Evolutionary conservation across 176 grass and related monocot species (phyloP).

Genomic region (Rhynchospora pubera): DNA sequence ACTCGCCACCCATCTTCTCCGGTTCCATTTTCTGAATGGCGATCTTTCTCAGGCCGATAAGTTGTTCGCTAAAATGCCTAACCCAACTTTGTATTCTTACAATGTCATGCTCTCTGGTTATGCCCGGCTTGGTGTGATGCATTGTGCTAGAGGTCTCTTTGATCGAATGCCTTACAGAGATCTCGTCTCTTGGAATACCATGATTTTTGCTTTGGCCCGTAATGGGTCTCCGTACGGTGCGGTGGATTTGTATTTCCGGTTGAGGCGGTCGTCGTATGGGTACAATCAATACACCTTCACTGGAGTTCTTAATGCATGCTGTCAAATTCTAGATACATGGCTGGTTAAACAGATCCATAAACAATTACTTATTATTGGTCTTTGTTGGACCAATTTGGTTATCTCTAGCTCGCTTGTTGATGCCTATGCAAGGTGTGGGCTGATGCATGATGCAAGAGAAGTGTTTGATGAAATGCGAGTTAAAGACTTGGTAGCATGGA

Average conservation of each 20-base stretch:
- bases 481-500: conserved; percentile 43
- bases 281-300: conserved; percentile 49
- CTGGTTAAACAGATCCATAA: conserved; percentile 45
- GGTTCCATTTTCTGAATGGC: conserved; percentile 39
- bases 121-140: conserved; percentile 28
- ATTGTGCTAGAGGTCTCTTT: conserved; percentile 26
- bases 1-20: conserved; percentile 45
- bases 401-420: conserved; percentile 49
- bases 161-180: conserved; percentile 36
- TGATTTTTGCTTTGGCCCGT: conserved; percentile 38
- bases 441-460: conserved; percentile 31
- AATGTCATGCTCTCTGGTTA: conserved; percentile 71
- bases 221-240: conserved; percentile 20
- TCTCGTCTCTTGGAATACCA: conserved; percentile 40
- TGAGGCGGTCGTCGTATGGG: conserved; percentile 41
- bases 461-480: conserved; percentile 47
- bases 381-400: conserved; percentile 33
- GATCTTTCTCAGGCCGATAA: conserved; percentile 39
- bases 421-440: conserved; percentile 44
- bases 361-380: conserved; percentile 41
- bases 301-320: conserved; percentile 36
- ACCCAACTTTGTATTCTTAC: conserved; percentile 43
- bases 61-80: conserved; percentile 51
- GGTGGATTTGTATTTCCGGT: conserved; percentile 36
- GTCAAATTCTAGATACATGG: conserved; percentile 23